phyloP scores from a whole-genome alignment of 257 asterid species.

The Penstemon davidsonii region DNA sequence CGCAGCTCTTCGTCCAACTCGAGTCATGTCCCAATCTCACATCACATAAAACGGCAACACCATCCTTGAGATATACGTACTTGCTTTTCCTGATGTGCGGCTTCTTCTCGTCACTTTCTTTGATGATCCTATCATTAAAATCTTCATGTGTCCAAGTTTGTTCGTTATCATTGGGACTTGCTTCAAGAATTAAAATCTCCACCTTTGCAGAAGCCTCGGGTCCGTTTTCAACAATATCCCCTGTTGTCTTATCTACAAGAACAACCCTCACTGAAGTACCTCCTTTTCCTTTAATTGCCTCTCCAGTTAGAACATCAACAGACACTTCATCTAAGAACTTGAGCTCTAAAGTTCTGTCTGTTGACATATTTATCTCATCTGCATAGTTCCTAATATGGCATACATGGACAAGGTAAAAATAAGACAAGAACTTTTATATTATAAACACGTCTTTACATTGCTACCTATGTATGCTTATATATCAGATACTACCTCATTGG shows the following conservation, averaged over 20 bases:
- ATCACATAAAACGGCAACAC: constrained; percentile 33
- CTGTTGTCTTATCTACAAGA: constrained; percentile 36
- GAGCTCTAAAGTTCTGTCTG: constrained; percentile 38
- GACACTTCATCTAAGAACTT: constrained; percentile 42
- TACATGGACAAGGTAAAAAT: background rate
- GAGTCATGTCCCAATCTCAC: constrained; percentile 40
- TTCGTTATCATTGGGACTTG: constrained; percentile 16
- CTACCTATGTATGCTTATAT: too few relatives aligned
- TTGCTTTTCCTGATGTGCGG: constrained; percentile 43
- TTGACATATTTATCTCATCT: constrained; percentile 17
- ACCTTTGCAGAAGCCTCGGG: constrained; percentile 44
- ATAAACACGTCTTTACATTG: too few relatives aligned
- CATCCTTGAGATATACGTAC: constrained; percentile 32
- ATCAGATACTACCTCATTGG: background rate
- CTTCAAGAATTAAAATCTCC: constrained; percentile 44
- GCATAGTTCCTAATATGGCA: constrained; percentile 36
- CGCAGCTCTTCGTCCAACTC: constrained; percentile 36
- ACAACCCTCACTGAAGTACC: constrained; percentile 32
- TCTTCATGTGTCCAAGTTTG: constrained; percentile 28
- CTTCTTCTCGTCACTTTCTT: constrained; percentile 29
- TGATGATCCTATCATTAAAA: constrained; percentile 34
- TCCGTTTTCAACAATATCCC: constrained; percentile 28
- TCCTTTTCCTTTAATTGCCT: constrained; percentile 36
- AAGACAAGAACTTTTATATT: background rate
- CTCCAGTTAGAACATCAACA: constrained; percentile 39